These are phyloP conservation scores for Stephania cephalantha DNA, from an alignment of 164 flowering plant species.

Conservation along the genomic window DNA sequence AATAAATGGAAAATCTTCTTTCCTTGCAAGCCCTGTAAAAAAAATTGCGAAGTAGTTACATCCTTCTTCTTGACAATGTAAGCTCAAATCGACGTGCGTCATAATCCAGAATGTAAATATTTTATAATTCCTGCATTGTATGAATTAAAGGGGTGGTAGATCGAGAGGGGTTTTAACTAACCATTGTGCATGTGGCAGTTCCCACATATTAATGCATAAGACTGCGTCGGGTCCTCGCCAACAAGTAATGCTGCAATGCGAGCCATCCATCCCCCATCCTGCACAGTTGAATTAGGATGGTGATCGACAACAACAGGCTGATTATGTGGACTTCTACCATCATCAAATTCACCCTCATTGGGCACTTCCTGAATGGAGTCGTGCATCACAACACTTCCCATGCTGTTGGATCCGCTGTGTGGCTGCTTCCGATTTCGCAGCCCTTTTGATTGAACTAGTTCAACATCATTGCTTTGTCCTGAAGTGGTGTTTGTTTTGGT, in stretches of 20 bases:
- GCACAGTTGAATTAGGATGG: constrained; percentile 32
- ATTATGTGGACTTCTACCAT: constrained; percentile 20
- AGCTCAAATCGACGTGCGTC: not conserved
- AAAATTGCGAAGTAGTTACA: not conserved
- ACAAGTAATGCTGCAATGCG: constrained; percentile 87
- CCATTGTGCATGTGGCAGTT: constrained; percentile 97
- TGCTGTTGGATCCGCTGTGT: constrained; percentile 37
- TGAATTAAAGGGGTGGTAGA: not conserved
- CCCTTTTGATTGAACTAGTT: constrained; percentile 53
- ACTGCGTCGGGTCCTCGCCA: constrained; percentile 92
- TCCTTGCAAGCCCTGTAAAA: constrained; percentile 77
- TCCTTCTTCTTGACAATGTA: too few relatives aligned
- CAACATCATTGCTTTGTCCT: constrained; percentile 73
- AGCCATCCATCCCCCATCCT: constrained; percentile 83
- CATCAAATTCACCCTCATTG: constrained; percentile 21
- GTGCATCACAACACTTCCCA: constrained; percentile 31
- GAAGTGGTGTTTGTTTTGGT: constrained; percentile 23
- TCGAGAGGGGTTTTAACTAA: constrained; percentile 19
- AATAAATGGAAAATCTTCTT: constrained; percentile 74
- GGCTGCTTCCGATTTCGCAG: constrained; percentile 61
- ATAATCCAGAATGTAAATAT: not conserved
- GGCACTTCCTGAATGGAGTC: constrained; percentile 34
- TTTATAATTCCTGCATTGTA: not conserved
- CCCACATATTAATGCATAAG: constrained; percentile 90
- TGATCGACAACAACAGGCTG: constrained; percentile 54